Conservation (phyloP, 305 asterid species). For the Ajuga reptans region DNA sequence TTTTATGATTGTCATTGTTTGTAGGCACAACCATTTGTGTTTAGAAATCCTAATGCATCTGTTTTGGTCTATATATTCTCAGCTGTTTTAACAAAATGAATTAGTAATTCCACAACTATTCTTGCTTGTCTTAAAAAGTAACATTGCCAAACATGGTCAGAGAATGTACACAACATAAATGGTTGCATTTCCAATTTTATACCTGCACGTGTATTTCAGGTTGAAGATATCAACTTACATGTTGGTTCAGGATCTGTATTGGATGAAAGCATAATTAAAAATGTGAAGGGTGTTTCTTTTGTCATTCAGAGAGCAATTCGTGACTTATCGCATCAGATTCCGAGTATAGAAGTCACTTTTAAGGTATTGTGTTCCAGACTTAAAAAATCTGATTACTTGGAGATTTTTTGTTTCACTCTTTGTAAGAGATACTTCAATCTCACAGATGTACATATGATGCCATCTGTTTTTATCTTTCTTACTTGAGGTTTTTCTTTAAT, state of each 20-base stretch:
- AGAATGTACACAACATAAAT: too few species aligned
- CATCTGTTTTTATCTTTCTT: not conserved
- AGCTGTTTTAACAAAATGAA: too few species aligned
- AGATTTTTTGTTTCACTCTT: not conserved
- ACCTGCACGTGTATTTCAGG: conserved; percentile 37
- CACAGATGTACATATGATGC: not conserved
- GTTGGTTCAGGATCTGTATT: conserved; percentile 72
- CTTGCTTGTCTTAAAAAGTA: too few species aligned
- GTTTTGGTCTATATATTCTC: too few species aligned
- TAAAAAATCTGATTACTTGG: conserved; percentile 12
- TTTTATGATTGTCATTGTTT: too few species aligned
- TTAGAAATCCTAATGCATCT: too few species aligned
- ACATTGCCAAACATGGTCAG: not conserved
- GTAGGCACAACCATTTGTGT: too few species aligned
- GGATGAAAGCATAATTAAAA: conserved; percentile 82
- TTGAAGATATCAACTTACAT: conserved; percentile 85
- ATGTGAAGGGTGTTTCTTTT: conserved; percentile 74
- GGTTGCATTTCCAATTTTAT: not conserved
- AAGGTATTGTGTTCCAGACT: conserved; percentile 40
- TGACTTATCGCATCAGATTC: conserved; percentile 70
- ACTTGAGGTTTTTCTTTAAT: conserved; percentile 1
- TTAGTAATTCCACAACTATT: too few species aligned
- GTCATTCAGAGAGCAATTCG: conserved; percentile 74
- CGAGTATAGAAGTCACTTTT: conserved; percentile 62
- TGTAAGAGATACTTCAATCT: not conserved